Evolutionary conservation across 2,329 filamentous ascomycete genomes (phyloP), one percentile per base, ranked within the genome.

Genomic region (Lasiodiplodia theobromae): DNA sequence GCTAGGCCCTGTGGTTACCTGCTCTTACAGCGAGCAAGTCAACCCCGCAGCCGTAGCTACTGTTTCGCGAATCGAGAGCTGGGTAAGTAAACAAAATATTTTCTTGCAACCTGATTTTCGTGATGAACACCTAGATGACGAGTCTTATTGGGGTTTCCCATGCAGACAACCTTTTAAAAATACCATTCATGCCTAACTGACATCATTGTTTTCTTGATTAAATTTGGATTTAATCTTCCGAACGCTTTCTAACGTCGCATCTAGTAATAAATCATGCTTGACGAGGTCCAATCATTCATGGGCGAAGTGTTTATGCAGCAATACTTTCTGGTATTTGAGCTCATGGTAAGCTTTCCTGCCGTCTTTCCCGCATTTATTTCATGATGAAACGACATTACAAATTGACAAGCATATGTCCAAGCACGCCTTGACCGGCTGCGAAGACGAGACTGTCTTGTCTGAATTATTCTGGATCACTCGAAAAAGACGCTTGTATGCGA

Each of bases 321-420:
- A 47, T n/a, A 21, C 21, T 4, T 6, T 3, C 10, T 12, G 37
- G 40, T 34, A 21, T 28, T 23, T 25, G 25, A 25, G 6, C 8
- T 34, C 25, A 34, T 34, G 23, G 58, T 63, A 63, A 51, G 58
- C 40, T 34, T n/a, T 31, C 38, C 14, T 25, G 21, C 8, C 11
- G n/a, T 14, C 38, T 12, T 37, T 37, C 18, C 23, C 23, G 11
- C 10, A 16, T 34, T 16, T 23, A 16, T 47, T 60, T 31, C 76
- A 89, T 96, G 93, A 96, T 96, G 92, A 96, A 87, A 86, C 82
- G 88, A 93, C 91, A 88, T 86, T 84, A 86, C 87, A 85, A 81
- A 91, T 89, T 67, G 93, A 96, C 93, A 96, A 96, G 93, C 93
- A 96, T 96, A 96, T 96, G 93, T 96, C 93, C 87, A 90, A 96